Conservation (phyloP, 2,329 filamentous ascomycete species). For the Ophiostoma fasciatum region DNA sequence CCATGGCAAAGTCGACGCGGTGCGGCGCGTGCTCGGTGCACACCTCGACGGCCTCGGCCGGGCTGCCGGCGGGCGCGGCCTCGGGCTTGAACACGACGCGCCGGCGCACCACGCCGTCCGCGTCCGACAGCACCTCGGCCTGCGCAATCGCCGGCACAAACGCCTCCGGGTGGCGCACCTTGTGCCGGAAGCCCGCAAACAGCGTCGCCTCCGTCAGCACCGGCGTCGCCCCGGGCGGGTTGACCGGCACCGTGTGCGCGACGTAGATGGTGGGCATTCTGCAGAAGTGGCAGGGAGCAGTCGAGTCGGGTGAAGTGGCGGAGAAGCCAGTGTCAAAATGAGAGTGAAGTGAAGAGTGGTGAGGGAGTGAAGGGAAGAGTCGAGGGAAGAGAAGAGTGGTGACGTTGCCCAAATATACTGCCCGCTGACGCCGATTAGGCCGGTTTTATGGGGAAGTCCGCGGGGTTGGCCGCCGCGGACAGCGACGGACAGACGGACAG, state of each 20-base stretch:
- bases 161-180: slow-evolving; percentile 19
- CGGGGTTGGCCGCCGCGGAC: too few relatives aligned
- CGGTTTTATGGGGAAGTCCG: too few relatives aligned
- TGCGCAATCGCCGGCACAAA: slow-evolving; percentile 20
- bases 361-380: too few relatives aligned
- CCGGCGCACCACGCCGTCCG: slow-evolving; percentile 9
- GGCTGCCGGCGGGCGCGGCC: not conserved
- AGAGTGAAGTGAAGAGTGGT: too few relatives aligned
- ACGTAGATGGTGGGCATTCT: slow-evolving; percentile 18
- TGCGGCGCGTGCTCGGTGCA: slow-evolving; percentile 18
- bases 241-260: slow-evolving; percentile 19
- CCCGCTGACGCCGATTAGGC: too few relatives aligned
- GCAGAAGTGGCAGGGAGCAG: not conserved
- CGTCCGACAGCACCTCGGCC: slow-evolving; percentile 17
- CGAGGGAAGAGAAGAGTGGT: too few relatives aligned
- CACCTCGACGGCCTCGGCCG: slow-evolving; percentile 14
- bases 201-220: slow-evolving; percentile 17
- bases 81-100: slow-evolving; percentile 8
- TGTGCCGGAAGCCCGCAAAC: slow-evolving; percentile 20
- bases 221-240: slow-evolving; percentile 16
- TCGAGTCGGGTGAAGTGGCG: not conserved
- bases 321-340: too few relatives aligned
- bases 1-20: slow-evolving; percentile 18
- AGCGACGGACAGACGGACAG: too few relatives aligned
- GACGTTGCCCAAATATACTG: too few relatives aligned